Conservation (phyloP, 495 filamentous ascomycete genomes). For the Collariella sp. region DNA sequence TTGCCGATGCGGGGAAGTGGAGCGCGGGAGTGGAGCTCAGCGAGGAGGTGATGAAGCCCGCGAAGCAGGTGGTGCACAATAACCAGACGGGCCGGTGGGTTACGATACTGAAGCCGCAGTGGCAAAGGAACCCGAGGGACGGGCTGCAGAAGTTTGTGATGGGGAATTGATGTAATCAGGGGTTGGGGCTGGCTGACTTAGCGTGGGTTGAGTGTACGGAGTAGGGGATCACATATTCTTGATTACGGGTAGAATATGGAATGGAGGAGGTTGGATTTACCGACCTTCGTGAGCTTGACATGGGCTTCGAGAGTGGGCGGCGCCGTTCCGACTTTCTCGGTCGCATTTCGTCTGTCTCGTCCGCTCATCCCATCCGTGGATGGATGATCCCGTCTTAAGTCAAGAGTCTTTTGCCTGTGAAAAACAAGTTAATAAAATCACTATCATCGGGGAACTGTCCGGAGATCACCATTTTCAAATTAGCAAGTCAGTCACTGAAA, state of each 20-base stretch:
- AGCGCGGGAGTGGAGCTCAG: conserved; percentile 49
- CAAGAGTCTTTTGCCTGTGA: too few relatives aligned
- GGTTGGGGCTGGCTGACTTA: background rate
- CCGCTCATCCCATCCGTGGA: too few relatives aligned
- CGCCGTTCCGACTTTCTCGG: too few relatives aligned
- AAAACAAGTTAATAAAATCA: too few relatives aligned
- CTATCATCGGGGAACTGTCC: too few relatives aligned
- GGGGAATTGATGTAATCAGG: too few relatives aligned
- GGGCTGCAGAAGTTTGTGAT: conserved; percentile 80
- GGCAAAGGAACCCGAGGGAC: conserved; percentile 72
- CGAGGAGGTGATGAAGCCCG: conserved; percentile 58
- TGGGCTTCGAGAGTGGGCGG: too few relatives aligned
- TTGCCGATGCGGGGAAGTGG: conserved; percentile 59
- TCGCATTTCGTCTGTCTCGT: too few relatives aligned
- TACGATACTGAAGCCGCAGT: conserved; percentile 79
- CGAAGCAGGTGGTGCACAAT: conserved; percentile 68
- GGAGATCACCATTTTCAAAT: too few relatives aligned
- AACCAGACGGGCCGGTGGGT: conserved; percentile 86
- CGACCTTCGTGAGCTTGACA: background rate
- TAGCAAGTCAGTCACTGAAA: too few relatives aligned
- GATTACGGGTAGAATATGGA: background rate
- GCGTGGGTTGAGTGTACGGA: background rate
- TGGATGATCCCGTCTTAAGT: too few relatives aligned
- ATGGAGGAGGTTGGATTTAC: background rate
- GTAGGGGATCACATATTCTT: too few relatives aligned